These are phyloP conservation scores for Scleroderma citrinum DNA, from an alignment of 768 basidiomycete species.

Conservation along the genomic window DNA sequence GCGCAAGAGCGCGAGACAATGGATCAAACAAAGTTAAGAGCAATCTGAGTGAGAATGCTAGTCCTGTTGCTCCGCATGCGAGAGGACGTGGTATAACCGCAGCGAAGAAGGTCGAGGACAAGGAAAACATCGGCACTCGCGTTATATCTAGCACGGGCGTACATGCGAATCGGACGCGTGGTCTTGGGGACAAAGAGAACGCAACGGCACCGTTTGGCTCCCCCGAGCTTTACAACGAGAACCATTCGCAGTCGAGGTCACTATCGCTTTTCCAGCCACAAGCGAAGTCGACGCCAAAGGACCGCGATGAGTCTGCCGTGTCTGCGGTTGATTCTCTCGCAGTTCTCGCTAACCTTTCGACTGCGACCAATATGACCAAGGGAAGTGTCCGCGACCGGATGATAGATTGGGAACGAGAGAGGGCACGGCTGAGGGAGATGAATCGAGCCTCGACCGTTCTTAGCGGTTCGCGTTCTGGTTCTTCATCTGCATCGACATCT, in stretches of 20 bases:
- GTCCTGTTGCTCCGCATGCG: conserved; percentile 7
- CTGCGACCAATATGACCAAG: conserved; percentile 13
- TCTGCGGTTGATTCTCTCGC: conserved; percentile 4
- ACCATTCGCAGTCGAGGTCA: conserved; percentile 1
- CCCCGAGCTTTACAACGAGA: conserved; percentile 4
- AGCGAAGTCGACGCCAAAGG: conserved; percentile 13
- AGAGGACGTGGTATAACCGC: conserved; percentile 5
- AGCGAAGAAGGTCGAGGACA: conserved; percentile 19
- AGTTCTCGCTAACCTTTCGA: conserved; percentile 13
- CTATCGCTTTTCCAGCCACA: background rate
- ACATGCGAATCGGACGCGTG: background rate
- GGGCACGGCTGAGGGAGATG: conserved; percentile 65
- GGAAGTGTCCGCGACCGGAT: conserved; percentile 52
- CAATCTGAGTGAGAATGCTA: background rate
- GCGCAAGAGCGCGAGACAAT: conserved; percentile 2
- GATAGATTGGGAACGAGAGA: conserved; percentile 72
- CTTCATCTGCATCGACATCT: background rate
- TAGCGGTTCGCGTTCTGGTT: conserved; percentile 10
- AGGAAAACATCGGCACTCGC: conserved; percentile 15
- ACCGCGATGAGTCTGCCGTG: conserved; percentile 4
- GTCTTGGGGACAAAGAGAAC: conserved; percentile 5
- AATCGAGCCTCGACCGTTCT: conserved; percentile 29
- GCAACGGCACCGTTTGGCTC: background rate
- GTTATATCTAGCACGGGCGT: too few species aligned
- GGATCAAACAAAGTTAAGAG: too few species aligned